Base-by-base conservation (phyloP, 2,329 filamentous ascomycete genomes). In the Hypoxylon sp. region DNA sequence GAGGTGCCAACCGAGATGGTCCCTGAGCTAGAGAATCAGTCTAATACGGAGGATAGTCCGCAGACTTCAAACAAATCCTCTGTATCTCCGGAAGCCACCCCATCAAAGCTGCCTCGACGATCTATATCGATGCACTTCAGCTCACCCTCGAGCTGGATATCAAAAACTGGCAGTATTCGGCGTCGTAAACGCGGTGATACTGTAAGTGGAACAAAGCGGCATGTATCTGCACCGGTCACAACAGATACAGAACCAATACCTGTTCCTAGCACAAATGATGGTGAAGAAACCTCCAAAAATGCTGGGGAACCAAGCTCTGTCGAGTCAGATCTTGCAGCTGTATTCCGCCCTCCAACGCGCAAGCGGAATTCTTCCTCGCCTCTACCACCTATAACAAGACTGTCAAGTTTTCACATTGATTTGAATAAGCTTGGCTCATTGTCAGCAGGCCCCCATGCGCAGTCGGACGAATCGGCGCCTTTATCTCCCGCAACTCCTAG, bases 101-200 rank as follows among this genome's bases (percentile, higher is more conserved):
- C 83, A 1, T 80, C 82, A 6, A 84, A 83, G 72, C 81, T 78
- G 55, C 80, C 85, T 11, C 83, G 82, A 59, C 84, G 86, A 65
- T 89, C 88, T 14, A 80, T 87, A 26, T 90, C 89, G 14, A 85
- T 88, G 82, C 87, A 88, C 60, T 87, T 91, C 66, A 82, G 83
- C 66, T 86, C 88, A 1, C 83, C 88, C 14, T 82, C 80, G 54
- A 85, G 80, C 54, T 90, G 88, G 87, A 85, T 89, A 69, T 80
- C 86, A 35, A 86, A 81, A 75, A 82, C 84, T 8, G 84, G 86
- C 60, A 90, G 88, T 78, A 75, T 90, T 59, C 85, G 87, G 53
- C 85, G 85, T 22, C 80, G 83, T 31, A 90, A 88, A 78, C 83
- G 85, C 66, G 82, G 81, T 65, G 79, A 80, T 67, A 81, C 83